These are phyloP conservation scores for Ceratobasidium sp. DNA, from an alignment of 1,284 basidiomycete species.

Conservation along the genomic window DNA sequence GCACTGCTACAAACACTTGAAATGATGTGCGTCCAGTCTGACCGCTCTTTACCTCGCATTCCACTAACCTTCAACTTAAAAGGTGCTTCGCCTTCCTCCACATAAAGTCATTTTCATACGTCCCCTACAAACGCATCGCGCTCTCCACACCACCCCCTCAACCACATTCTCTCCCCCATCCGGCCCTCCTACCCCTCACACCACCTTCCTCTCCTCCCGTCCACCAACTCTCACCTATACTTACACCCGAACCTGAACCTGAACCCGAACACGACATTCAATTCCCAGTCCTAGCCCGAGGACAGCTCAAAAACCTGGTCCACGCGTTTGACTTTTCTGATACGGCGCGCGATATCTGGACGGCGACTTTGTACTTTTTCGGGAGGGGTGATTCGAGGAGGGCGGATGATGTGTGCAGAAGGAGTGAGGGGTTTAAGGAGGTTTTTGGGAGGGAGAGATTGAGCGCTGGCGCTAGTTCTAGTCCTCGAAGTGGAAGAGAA, in stretches of 20 bases:
- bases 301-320: constrained; percentile 3
- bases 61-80: constrained; percentile 45
- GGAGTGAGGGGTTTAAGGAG: constrained; percentile 9
- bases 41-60: background rate
- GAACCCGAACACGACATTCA: too few species aligned
- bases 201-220: too few species aligned
- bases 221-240: too few species aligned
- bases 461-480: background rate
- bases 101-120: constrained; percentile 81
- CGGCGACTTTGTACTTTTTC: constrained; percentile 21
- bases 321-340: constrained; percentile 35
- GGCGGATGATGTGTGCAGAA: constrained; percentile 17
- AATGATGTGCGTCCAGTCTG: constrained; percentile 72
- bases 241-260: background rate
- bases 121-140: constrained; percentile 63
- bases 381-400: constrained; percentile 1
- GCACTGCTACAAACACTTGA: constrained; percentile 80
- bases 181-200: too few species aligned
- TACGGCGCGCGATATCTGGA: constrained; percentile 24
- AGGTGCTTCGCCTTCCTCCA: constrained; percentile 79
- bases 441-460: constrained; percentile 32
- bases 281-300: background rate
- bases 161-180: too few species aligned
- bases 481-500: background rate
- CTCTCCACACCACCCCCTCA: background rate